These are phyloP conservation scores for Euphrasia arctica DNA, from an alignment of 305 asterid species.

Conservation along the genomic window DNA sequence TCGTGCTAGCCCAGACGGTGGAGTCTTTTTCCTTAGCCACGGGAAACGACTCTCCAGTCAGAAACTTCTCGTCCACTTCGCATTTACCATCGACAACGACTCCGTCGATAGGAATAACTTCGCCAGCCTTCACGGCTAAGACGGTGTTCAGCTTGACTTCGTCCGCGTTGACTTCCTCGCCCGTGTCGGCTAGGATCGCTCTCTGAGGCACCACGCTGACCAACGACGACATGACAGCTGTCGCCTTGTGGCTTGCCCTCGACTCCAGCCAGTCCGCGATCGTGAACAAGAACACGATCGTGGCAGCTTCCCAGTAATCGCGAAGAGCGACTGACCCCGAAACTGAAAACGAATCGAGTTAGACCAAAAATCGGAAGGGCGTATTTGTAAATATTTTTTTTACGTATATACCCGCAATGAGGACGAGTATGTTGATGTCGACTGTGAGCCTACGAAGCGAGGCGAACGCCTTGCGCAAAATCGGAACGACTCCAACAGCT, in stretches of 20 bases:
- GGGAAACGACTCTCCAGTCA: constrained; percentile 83
- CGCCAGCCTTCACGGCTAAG: constrained; percentile 71
- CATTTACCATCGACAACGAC: constrained; percentile 62
- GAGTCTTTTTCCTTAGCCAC: constrained; percentile 61
- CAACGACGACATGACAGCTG: constrained; percentile 68
- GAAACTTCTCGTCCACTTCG: constrained; percentile 66
- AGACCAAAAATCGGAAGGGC: no score
- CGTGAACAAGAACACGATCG: constrained; percentile 73
- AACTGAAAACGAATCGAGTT: constrained; percentile 36
- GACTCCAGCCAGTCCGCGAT: constrained; percentile 76
- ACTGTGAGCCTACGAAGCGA: constrained; percentile 42
- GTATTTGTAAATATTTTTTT: not conserved
- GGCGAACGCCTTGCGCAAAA: constrained; percentile 38
- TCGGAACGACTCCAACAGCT: constrained; percentile 57
- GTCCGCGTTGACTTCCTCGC: constrained; percentile 58
- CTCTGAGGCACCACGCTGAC: constrained; percentile 63
- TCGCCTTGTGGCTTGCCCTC: constrained; percentile 78
- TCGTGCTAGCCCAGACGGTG: constrained; percentile 69
- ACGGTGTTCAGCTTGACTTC: constrained; percentile 54
- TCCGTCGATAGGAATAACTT: constrained; percentile 72
- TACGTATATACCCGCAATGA: constrained; percentile 51
- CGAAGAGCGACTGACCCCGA: constrained; percentile 57
- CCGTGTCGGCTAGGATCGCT: constrained; percentile 63
- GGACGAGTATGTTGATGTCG: constrained; percentile 61
- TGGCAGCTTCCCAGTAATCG: constrained; percentile 86